phyloP scores from a whole-genome alignment of 371 early-diverging fungal species.

The Lichtheimia ramosa region DNA sequence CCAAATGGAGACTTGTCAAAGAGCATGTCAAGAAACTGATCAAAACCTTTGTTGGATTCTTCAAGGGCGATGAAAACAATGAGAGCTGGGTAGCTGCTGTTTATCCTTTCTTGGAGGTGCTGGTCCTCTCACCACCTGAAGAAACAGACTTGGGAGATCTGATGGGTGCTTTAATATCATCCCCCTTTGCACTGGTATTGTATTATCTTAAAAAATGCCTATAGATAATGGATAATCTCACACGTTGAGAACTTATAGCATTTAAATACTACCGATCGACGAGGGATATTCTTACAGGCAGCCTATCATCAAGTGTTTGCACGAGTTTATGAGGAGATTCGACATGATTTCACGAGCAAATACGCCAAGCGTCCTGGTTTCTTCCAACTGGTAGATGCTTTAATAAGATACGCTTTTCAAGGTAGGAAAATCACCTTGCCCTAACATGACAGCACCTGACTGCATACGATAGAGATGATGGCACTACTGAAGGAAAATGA shows the following conservation, averaged over 20 bases:
- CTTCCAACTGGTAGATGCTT: conserved; percentile 78
- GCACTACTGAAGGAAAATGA: conserved; percentile 62
- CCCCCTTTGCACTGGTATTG: too few species aligned
- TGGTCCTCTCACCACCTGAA: conserved; percentile 2
- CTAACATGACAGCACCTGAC: neutral
- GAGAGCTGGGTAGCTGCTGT: too few species aligned
- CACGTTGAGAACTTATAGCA: too few species aligned
- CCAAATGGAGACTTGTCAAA: too few species aligned
- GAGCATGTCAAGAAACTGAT: too few species aligned
- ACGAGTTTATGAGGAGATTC: conserved; percentile 58
- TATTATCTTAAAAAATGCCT: too few species aligned
- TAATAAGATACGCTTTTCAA: conserved; percentile 22
- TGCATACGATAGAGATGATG: conserved; percentile 59
- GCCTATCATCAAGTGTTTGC: conserved; percentile 7
- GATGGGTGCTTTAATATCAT: neutral
- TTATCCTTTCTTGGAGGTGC: neutral
- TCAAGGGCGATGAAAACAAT: too few species aligned
- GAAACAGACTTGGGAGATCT: conserved; percentile 9
- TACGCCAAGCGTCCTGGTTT: conserved; percentile 92
- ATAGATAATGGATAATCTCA: too few species aligned
- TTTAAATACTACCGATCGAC: too few species aligned
- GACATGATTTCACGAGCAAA: conserved; percentile 88
- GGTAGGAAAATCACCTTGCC: neutral
- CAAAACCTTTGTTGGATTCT: too few species aligned
- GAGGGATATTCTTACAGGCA: neutral